Conservation (phyloP, 2,329 filamentous ascomycete species). For the Pseudogymnoascus sp. region DNA sequence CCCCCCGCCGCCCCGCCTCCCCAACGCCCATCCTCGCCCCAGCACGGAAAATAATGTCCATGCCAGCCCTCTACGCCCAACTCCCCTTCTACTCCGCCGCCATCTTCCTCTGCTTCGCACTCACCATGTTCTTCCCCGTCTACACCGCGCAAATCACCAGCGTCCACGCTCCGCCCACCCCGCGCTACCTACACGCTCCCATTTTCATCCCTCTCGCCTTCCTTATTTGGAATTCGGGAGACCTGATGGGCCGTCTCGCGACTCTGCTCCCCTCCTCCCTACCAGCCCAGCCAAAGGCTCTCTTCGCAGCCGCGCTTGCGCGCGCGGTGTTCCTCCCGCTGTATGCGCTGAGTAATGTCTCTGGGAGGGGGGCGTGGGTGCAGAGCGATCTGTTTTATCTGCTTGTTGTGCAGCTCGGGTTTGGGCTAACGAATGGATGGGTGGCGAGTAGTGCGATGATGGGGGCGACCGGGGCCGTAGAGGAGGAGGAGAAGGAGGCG, state of each 20-base stretch:
- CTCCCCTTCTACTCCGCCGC: conserved; percentile 70
- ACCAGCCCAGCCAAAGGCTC: conserved; percentile 52
- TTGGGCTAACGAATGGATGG: conserved; percentile 82
- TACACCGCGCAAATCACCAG: conserved; percentile 66
- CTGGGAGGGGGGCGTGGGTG: conserved; percentile 62
- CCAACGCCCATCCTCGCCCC: conserved; percentile 37
- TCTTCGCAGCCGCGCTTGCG: conserved; percentile 61
- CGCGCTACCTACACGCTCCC: conserved; percentile 58
- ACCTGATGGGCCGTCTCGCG: conserved; percentile 66
- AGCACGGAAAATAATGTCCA: conserved; percentile 42
- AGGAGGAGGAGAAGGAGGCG: conserved; percentile 74
- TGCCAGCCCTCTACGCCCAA: conserved; percentile 65
- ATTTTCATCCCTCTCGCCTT: conserved; percentile 87
- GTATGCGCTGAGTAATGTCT: conserved; percentile 83
- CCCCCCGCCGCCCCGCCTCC: background rate
- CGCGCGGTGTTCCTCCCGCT: conserved; percentile 70
- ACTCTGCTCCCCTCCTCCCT: conserved; percentile 53
- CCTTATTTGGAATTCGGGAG: conserved; percentile 88
- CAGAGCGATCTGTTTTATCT: conserved; percentile 84
- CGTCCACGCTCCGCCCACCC: conserved; percentile 32
- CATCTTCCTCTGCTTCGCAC: conserved; percentile 70
- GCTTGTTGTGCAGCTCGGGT: conserved; percentile 70
- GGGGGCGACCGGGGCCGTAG: conserved; percentile 73
- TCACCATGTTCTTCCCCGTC: conserved; percentile 93
- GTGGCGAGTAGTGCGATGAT: conserved; percentile 87